phyloP scores from a whole-genome alignment of 441 rosid genomes.

The Pelargonium australe region DNA sequence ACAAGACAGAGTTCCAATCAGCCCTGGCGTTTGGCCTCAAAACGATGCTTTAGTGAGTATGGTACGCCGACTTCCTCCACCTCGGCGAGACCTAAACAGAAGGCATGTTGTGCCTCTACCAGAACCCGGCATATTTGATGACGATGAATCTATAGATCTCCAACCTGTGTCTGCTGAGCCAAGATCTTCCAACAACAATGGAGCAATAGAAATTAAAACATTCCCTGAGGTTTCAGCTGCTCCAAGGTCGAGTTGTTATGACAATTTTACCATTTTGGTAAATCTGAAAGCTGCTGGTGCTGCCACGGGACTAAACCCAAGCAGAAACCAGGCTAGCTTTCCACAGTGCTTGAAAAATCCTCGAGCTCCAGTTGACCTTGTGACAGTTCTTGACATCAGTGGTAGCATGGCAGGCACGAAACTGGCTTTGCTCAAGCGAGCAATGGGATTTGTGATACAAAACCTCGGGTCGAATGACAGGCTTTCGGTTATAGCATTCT shows the following conservation, averaged over 20 bases:
- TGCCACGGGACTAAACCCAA: slow-evolving; percentile 25
- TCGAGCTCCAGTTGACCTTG: slow-evolving; percentile 83
- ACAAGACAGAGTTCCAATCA: slow-evolving; percentile 30
- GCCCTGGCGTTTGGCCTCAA: slow-evolving; percentile 45
- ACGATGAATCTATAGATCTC: slow-evolving; percentile 66
- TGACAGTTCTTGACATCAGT: slow-evolving; percentile 89
- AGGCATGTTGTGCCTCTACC: slow-evolving; percentile 51
- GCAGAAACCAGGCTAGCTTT: slow-evolving; percentile 28
- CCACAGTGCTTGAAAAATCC: slow-evolving; percentile 40
- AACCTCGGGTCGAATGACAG: slow-evolving; percentile 84
- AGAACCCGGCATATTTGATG: slow-evolving; percentile 66
- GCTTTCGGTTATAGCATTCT: slow-evolving; percentile 94
- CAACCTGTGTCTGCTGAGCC: slow-evolving; percentile 36
- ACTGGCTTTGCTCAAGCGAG: slow-evolving; percentile 88
- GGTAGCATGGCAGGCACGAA: slow-evolving; percentile 99
- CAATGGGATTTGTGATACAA: slow-evolving; percentile 98
- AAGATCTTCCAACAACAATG: slow-evolving; percentile 24
- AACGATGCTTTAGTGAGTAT: slow-evolving; percentile 52
- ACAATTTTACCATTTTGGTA: slow-evolving; percentile 62
- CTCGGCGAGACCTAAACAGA: slow-evolving; percentile 47
- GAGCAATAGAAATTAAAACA: slow-evolving; percentile 50
- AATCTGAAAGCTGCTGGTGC: slow-evolving; percentile 71
- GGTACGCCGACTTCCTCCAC: slow-evolving; percentile 49
- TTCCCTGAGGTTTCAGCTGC: slow-evolving; percentile 72
- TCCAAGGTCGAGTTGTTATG: slow-evolving; percentile 37